Percentiles rank a stretch among this genome's conserved stretches.
These are phyloP conservation scores for Scytalidium sp. DNA, from an alignment of 2,329 filamentous ascomycete species.

Conservation along the genomic window DNA sequence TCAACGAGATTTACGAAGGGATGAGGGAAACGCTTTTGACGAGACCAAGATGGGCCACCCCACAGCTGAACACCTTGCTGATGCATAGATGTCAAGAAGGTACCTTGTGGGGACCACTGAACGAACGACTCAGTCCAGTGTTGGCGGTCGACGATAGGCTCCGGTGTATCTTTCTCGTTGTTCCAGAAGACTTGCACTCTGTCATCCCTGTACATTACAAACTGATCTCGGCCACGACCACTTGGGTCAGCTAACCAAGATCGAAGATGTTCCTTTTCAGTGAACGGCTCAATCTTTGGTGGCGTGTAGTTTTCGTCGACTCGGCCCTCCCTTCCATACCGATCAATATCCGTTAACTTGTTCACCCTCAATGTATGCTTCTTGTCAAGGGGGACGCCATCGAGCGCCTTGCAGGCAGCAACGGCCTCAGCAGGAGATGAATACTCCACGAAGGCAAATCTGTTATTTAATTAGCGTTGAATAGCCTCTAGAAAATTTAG, in stretches of 20 bases:
- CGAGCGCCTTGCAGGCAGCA: conserved; percentile 83
- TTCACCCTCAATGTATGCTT: conserved; percentile 94
- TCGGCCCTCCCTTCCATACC: conserved; percentile 89
- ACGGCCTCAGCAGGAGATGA: conserved; percentile 85
- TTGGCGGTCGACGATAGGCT: conserved; percentile 84
- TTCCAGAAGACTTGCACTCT: conserved; percentile 97
- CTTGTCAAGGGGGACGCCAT: conserved; percentile 88
- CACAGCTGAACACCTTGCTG: conserved; percentile 95
- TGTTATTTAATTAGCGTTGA: conserved; percentile 34
- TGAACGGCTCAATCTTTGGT: conserved; percentile 79
- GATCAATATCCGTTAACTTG: conserved; percentile 97
- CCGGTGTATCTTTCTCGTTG: conserved; percentile 87
- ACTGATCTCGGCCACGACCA: conserved; percentile 85
- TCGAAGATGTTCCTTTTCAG: conserved; percentile 89
- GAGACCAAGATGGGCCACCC: conserved; percentile 86
- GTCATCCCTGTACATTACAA: conserved; percentile 90
- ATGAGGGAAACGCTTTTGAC: conserved; percentile 91
- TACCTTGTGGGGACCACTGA: conserved; percentile 95
- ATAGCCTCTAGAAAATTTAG: not conserved
- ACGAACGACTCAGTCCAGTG: conserved; percentile 99
- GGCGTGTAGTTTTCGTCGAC: conserved; percentile 87
- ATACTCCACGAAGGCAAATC: conserved; percentile 97
- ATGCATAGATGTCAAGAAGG: conserved; percentile 92
- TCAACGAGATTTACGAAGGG: conserved; percentile 94
- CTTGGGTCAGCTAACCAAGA: conserved; percentile 85